These are phyloP conservation scores for Cucurbita ficifolia DNA, from an alignment of 306 rosid genomes.

Conservation along the genomic window DNA sequence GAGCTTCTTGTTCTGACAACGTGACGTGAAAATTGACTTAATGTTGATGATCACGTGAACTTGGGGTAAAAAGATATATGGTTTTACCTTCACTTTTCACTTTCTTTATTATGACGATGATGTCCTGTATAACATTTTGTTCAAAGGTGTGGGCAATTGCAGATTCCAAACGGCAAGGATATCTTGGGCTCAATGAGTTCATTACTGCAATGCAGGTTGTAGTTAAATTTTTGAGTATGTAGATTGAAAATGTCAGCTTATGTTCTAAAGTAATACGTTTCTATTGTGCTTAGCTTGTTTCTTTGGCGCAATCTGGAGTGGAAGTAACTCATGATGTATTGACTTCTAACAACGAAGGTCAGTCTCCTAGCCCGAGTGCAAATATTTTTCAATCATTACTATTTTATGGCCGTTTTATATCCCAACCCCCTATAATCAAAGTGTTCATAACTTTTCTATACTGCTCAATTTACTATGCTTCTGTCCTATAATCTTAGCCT, in stretches of 20 bases:
- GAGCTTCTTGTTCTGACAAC: not conserved
- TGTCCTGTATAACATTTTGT: not conserved
- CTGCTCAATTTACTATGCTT: not conserved
- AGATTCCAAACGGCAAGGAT: conserved; percentile 82
- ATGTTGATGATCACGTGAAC: not conserved
- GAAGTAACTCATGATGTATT: conserved; percentile 28
- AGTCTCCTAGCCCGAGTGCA: not conserved
- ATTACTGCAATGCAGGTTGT: conserved; percentile 66
- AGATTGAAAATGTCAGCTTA: not conserved
- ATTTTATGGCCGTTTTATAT: not conserved
- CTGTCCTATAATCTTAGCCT: not conserved
- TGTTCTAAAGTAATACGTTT: not conserved
- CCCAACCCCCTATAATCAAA: not conserved
- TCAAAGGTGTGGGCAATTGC: conserved; percentile 87
- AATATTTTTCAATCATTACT: not conserved
- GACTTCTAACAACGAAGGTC: conserved; percentile 24
- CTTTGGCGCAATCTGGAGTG: conserved; percentile 42
- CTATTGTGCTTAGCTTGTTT: conserved; percentile 24
- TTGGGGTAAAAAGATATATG: not conserved
- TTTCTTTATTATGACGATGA: not conserved
- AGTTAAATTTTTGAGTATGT: not conserved
- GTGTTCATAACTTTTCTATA: not conserved
- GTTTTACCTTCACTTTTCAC: not conserved
- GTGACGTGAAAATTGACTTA: not conserved
- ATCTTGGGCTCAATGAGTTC: conserved; percentile 73